phyloP scores from a whole-genome alignment of 148 eudicot species.

The Camellia japonica region DNA sequence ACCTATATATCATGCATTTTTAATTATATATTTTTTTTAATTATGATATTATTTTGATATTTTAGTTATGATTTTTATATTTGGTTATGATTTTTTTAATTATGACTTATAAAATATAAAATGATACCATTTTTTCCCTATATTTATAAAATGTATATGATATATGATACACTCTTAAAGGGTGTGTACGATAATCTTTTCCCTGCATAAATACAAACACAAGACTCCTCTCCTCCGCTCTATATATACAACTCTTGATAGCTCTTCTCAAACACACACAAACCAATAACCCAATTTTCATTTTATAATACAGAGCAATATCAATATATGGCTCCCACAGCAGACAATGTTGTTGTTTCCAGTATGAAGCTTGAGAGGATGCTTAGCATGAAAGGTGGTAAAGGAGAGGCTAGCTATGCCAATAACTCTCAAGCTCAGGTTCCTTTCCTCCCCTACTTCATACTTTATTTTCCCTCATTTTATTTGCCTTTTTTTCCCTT shows the following conservation, averaged over 20 bases:
- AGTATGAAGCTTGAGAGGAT: slow-evolving; percentile 74
- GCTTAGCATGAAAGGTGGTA: slow-evolving; percentile 98
- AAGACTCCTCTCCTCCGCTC: neutral
- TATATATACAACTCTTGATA: neutral
- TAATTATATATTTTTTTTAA: no score
- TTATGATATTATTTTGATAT: no score
- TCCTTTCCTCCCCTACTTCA: neutral
- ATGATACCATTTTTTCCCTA: no score
- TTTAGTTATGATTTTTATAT: no score
- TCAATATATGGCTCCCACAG: slow-evolving; percentile 43
- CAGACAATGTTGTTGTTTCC: slow-evolving; percentile 59
- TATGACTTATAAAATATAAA: no score
- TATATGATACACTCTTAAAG: no score
- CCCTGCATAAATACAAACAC: neutral
- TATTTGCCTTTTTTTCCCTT: neutral
- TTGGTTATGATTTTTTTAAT: no score
- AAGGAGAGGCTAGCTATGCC: slow-evolving; percentile 86
- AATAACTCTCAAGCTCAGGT: slow-evolving; percentile 98
- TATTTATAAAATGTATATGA: no score
- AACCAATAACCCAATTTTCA: neutral
- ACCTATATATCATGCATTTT: no score
- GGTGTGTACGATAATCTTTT: neutral
- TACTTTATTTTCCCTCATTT: neutral
- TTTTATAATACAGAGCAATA: neutral
- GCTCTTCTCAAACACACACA: neutral